phyloP scores from a whole-genome alignment of 345 rosid genomes.

The Eucalyptus melliodora region DNA sequence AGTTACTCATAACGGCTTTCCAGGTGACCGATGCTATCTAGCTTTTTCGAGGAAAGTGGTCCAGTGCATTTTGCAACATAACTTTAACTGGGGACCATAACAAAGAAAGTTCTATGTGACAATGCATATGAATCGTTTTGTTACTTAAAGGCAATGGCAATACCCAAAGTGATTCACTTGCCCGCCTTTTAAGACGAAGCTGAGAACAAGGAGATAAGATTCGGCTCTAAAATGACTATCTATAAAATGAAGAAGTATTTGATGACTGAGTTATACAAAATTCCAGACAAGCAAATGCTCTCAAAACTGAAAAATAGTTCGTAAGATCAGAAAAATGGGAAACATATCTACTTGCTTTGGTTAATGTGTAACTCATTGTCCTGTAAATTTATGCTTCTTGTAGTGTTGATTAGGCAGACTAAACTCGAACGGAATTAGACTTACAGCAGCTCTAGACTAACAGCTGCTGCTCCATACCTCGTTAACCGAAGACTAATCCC shows the following conservation, averaged over 20 bases:
- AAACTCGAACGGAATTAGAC: not conserved
- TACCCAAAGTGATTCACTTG: not conserved
- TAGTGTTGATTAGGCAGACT: not conserved
- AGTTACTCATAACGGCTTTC: not conserved
- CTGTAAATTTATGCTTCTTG: not conserved
- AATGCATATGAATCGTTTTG: not conserved
- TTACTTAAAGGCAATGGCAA: not conserved
- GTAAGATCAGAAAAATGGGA: not conserved
- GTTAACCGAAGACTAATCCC: not conserved
- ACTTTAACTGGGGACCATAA: not conserved
- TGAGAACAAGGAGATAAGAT: not conserved
- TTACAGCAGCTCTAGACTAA: not conserved
- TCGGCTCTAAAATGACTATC: not conserved
- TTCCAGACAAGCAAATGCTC: not conserved
- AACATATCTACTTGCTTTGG: not conserved
- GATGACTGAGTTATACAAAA: not conserved
- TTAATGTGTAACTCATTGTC: not conserved
- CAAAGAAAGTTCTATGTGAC: not conserved
- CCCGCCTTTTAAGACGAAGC: not conserved
- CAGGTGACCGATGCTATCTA: not conserved
- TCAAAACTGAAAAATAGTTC: not conserved
- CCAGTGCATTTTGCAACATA: not conserved
- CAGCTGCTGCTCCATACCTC: not conserved
- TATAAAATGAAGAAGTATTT: not conserved
- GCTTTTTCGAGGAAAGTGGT: not conserved